Conservation (phyloP, 768 basidiomycete species). For the Phylloporus arenicola region DNA sequence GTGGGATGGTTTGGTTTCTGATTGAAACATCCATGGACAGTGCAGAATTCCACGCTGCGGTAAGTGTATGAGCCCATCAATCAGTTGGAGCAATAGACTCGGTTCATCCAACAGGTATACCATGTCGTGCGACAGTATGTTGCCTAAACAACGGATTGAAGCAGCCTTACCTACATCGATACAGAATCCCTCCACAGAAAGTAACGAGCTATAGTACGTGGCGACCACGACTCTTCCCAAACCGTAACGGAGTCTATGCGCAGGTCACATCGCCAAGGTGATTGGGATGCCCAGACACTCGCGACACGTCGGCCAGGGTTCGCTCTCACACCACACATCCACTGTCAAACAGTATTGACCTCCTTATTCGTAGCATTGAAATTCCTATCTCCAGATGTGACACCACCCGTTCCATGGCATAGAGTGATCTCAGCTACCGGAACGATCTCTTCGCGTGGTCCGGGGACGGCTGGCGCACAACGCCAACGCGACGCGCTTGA, state of each 20-base stretch:
- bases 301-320: constrained; percentile 80
- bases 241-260: background rate
- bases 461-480: constrained; percentile 74
- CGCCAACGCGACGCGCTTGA: constrained; percentile 71
- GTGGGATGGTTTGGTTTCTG: background rate
- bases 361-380: constrained; percentile 56
- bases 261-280: constrained; percentile 76
- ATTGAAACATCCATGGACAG: constrained; percentile 40
- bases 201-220: constrained; percentile 72
- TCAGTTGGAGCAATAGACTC: background rate
- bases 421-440: constrained; percentile 70
- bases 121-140: constrained; percentile 51
- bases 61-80: constrained; percentile 24
- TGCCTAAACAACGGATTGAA: background rate
- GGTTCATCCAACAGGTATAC: constrained; percentile 50
- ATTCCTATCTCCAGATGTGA: constrained; percentile 52
- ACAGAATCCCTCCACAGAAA: constrained; percentile 52
- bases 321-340: constrained; percentile 3
- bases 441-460: constrained; percentile 75
- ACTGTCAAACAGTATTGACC: background rate
- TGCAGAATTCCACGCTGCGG: constrained; percentile 59
- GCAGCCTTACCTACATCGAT: background rate
- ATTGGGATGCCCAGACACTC: constrained; percentile 76
- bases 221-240: constrained; percentile 1
- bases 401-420: constrained; percentile 76